Base-by-base conservation (phyloP, 495 filamentous ascomycete species). In the Rostrohypoxylon terebratum region DNA sequence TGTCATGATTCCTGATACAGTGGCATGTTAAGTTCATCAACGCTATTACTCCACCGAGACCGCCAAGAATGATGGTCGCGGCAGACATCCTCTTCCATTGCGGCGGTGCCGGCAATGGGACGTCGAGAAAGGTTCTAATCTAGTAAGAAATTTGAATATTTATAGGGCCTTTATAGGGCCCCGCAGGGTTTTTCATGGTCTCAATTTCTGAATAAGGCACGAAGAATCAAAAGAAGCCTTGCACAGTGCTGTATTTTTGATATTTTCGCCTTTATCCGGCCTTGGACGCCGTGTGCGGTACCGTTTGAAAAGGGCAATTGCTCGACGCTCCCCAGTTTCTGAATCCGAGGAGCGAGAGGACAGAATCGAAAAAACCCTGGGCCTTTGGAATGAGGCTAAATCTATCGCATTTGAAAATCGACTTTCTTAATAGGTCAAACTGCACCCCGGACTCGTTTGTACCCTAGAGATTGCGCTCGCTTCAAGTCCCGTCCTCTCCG, bases 331-430 rank as follows among this genome's bases (percentile, higher is more conserved):
- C n/a, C 55, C 38, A 50, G 4, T 23, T 16, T 11, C 9, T 18
- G 18, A 38, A 21, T 60, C 57, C 51, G 31, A 47, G 61, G 20
- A 33, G 54, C 36, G 14, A 11, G 14, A 45, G 54, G 54, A 36
- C 33, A 31, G 21, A 51, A 48, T 28, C 53, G 21, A 18, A 62
- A 18, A 62, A 42, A 28, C 6, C 40, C 51, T 11, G 36, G 57
- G n/a, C 44, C 44, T 53, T 20, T 47, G 34, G 66, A 75, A 75
- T 75, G 72, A 77, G 75, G 75, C 72, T 75, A 77, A 77, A 77
- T 77, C 61, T 62, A 44, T 57, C 61, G 65, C 63, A 65, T 75
- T 71, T 64, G 66, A 63, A 72, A 75, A 54, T 21, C 40, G 63
- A 75, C 7, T 36, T 23, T n/a, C 53, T 50, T 70, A 61, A 69